phyloP scores from a whole-genome alignment of 306 rosid genomes.

The Cucumis melo region DNA sequence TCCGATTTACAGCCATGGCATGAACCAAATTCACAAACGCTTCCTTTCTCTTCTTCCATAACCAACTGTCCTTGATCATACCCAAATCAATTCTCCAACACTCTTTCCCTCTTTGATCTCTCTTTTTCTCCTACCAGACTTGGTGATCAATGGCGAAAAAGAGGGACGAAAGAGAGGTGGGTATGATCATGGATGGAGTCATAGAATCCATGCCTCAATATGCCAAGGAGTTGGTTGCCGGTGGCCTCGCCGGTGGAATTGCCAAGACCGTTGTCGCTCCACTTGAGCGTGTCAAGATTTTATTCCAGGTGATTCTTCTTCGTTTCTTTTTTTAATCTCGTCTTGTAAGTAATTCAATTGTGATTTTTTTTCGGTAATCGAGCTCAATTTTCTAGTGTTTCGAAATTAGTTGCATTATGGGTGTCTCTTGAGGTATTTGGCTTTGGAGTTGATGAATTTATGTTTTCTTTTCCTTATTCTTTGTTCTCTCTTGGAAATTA shows the following conservation, averaged over 20 bases:
- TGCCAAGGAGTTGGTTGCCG: conserved; percentile 78
- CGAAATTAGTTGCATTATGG: background rate
- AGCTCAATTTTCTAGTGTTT: background rate
- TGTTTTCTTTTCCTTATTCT: background rate
- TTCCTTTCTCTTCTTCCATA: background rate
- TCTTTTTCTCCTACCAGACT: background rate
- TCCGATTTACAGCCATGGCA: background rate
- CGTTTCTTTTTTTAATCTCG: background rate
- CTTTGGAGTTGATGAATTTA: background rate
- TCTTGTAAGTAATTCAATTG: background rate
- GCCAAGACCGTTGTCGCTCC: conserved; percentile 84
- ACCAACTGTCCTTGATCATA: background rate
- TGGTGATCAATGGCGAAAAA: conserved; percentile 26
- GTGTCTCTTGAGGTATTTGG: background rate
- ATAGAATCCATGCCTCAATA: conserved; percentile 55
- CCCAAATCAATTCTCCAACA: background rate
- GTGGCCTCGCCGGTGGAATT: conserved; percentile 70
- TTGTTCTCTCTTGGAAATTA: background rate
- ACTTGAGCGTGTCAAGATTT: conserved; percentile 79
- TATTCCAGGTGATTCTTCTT: conserved; percentile 54
- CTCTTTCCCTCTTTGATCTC: background rate
- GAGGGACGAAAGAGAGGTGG: conserved; percentile 24
- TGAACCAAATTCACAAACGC: background rate
- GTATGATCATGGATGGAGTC: conserved; percentile 18
- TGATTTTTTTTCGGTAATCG: background rate